phyloP scores from a whole-genome alignment of 331 rosid genomes.

The Rosa hybrid region DNA sequence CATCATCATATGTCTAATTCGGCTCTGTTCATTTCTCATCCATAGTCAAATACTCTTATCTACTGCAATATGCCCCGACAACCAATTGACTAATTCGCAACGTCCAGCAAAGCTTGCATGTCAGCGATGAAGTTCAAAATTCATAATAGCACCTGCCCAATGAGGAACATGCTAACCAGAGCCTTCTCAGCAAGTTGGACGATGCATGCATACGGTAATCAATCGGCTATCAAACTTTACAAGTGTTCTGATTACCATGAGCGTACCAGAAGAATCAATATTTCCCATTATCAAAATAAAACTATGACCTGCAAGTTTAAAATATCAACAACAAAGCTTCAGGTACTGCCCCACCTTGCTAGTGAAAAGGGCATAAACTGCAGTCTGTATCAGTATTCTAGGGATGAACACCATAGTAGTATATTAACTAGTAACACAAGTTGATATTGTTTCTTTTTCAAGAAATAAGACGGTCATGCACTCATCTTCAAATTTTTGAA shows the following conservation, averaged over 20 bases:
- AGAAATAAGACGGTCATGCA: not conserved
- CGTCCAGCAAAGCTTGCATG: constrained; percentile 41
- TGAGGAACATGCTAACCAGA: constrained; percentile 33
- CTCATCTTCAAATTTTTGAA: not conserved
- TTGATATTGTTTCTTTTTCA: not conserved
- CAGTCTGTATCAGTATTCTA: not conserved
- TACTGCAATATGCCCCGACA: constrained; percentile 35
- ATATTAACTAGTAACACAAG: not conserved
- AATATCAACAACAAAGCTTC: constrained; percentile 23
- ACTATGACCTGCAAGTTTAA: constrained; percentile 46
- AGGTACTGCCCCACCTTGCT: not conserved
- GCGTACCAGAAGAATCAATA: constrained; percentile 52
- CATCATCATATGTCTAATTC: constrained; percentile 44
- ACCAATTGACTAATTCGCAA: constrained; percentile 31
- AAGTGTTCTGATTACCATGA: constrained; percentile 40
- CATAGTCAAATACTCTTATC: constrained; percentile 38
- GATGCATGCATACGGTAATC: constrained; percentile 39
- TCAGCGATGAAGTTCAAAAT: constrained; percentile 51
- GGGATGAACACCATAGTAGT: not conserved
- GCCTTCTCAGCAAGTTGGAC: constrained; percentile 47
- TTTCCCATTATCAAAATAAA: constrained; percentile 44
- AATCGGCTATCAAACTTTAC: constrained; percentile 49
- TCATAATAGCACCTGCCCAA: constrained; percentile 43
- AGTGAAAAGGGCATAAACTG: not conserved
- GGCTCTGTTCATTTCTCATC: constrained; percentile 35